phyloP scores from a whole-genome alignment of 2,329 filamentous ascomycete species.

The Fusarium sambucinum region DNA sequence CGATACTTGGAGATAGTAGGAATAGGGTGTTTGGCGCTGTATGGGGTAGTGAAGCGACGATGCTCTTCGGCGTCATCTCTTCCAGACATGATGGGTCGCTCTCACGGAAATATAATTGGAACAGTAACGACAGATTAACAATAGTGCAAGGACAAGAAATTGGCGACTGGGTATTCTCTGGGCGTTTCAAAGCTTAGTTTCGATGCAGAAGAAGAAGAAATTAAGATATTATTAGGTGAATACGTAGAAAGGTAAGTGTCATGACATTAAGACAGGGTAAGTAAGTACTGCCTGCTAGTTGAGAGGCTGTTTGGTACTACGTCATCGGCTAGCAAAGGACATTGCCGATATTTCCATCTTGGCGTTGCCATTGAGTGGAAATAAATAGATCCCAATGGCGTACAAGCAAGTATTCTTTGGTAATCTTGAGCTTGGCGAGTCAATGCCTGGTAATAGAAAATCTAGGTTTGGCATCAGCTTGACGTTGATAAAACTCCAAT shows the following conservation, averaged over 20 bases:
- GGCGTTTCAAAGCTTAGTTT: slow-evolving; percentile 22
- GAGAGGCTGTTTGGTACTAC: slow-evolving; percentile 36
- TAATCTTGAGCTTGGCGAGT: slow-evolving; percentile 29
- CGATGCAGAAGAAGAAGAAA: not conserved
- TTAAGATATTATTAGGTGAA: slow-evolving; percentile 5
- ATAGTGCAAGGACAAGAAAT: slow-evolving; percentile 2
- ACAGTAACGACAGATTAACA: slow-evolving; percentile 4
- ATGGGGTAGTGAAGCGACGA: slow-evolving; percentile 56
- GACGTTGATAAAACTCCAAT: slow-evolving; percentile 5
- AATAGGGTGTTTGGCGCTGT: slow-evolving; percentile 58
- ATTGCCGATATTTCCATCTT: slow-evolving; percentile 46
- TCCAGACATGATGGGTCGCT: slow-evolving; percentile 51
- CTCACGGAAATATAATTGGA: not conserved
- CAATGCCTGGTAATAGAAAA: slow-evolving; percentile 24
- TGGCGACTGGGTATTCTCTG: not conserved
- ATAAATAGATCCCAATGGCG: slow-evolving; percentile 27
- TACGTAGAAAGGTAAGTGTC: slow-evolving; percentile 3
- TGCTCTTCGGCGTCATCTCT: slow-evolving; percentile 55
- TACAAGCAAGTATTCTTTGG: slow-evolving; percentile 24
- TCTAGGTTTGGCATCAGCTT: slow-evolving; percentile 21
- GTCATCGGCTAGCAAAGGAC: slow-evolving; percentile 39
- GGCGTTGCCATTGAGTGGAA: slow-evolving; percentile 32
- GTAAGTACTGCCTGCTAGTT: slow-evolving; percentile 6
- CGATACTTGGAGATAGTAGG: slow-evolving; percentile 64
- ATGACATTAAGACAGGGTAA: slow-evolving; percentile 13